phyloP scores from a whole-genome alignment of 164 flowering plant species.

The Piper betle region DNA sequence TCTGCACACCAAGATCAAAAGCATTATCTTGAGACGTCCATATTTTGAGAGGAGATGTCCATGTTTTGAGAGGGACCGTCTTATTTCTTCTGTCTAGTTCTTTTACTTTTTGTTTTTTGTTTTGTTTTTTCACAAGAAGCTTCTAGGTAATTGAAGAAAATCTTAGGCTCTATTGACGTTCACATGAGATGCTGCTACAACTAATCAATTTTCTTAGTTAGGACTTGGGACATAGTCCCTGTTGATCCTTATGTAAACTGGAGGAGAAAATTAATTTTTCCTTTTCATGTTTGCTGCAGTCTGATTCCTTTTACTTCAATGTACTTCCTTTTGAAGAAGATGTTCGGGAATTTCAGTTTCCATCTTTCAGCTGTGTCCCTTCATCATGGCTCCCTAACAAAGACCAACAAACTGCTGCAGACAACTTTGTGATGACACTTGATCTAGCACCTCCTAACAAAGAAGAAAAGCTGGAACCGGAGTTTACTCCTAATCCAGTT shows the following conservation, averaged over 20 bases:
- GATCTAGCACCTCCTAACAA: constrained; percentile 69
- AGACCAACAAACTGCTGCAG: constrained; percentile 74
- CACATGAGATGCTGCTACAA: not conserved
- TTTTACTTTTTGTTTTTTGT: no score
- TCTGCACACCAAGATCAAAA: no score
- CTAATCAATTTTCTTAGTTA: not conserved
- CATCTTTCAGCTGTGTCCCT: constrained; percentile 68
- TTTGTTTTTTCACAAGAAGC: no score
- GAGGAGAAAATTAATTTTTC: not conserved
- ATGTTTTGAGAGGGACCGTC: no score
- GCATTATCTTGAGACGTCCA: no score
- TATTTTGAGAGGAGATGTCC: no score
- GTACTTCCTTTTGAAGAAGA: constrained; percentile 95
- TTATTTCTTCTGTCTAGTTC: no score
- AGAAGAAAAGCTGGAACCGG: constrained; percentile 64
- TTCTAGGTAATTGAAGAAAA: no score
- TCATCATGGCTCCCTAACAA: constrained; percentile 60
- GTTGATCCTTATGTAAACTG: not conserved
- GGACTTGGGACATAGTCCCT: not conserved
- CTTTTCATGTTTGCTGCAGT: constrained; percentile 23
- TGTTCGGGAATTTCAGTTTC: constrained; percentile 91
- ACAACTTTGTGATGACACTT: constrained; percentile 71
- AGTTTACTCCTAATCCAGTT: constrained; percentile 84
- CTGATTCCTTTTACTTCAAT: constrained; percentile 93
- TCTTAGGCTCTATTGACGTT: no score